Conservation (phyloP, 352 stramenopile genomes). For the Globisporangium takayamanum region DNA sequence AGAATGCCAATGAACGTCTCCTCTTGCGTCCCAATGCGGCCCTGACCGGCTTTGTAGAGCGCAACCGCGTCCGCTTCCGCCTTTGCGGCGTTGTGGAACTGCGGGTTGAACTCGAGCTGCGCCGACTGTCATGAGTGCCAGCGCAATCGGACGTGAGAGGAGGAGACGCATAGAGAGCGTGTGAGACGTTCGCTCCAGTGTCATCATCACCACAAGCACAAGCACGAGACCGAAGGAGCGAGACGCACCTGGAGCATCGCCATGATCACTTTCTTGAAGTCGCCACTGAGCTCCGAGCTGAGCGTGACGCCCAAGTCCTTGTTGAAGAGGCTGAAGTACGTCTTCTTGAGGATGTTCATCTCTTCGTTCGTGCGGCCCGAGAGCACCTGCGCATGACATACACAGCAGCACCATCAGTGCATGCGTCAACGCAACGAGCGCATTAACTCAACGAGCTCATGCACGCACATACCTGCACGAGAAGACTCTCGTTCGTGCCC, state of each 20-base stretch:
- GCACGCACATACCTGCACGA: constrained; percentile 28
- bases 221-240: background rate
- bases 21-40: constrained; percentile 67
- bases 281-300: constrained; percentile 62
- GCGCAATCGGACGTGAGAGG: background rate
- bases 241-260: constrained; percentile 36
- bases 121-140: constrained; percentile 17
- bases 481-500: constrained; percentile 62
- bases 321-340: constrained; percentile 64
- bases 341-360: constrained; percentile 72
- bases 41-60: constrained; percentile 77
- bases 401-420: background rate
- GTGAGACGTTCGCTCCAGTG: background rate
- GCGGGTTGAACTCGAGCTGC: constrained; percentile 44
- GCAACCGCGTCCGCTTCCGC: constrained; percentile 53
- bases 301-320: constrained; percentile 63
- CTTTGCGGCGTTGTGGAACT: constrained; percentile 57
- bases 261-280: constrained; percentile 75
- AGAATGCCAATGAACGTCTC: constrained; percentile 61
- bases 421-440: background rate
- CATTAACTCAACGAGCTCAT: background rate
- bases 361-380: constrained; percentile 71
- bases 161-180: background rate
- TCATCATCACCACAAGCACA: background rate
- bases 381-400: constrained; percentile 30